Evolutionary conservation across 2,329 filamentous ascomycete species (phyloP).

Genomic region (Nannizziopsis barbatae): DNA sequence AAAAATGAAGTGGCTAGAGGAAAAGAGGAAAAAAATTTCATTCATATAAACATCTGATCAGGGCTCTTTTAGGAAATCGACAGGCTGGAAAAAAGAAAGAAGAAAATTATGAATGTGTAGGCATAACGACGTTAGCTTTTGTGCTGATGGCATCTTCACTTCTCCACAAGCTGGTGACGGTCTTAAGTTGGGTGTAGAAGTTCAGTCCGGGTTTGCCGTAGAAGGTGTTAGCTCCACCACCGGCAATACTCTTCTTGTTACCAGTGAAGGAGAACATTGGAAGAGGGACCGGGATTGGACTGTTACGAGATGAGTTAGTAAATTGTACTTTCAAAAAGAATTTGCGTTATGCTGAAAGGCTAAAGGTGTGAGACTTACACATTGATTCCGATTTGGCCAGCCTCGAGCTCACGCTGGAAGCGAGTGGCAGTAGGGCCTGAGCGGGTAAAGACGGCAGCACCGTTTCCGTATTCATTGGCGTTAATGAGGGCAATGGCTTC

Average conservation of each 20-base stretch:
- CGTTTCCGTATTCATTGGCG: slow-evolving; percentile 56
- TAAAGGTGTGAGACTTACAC: slow-evolving; percentile 28
- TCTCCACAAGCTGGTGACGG: slow-evolving; percentile 85
- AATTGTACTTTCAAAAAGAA: not conserved
- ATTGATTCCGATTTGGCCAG: slow-evolving; percentile 56
- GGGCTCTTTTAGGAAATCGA: too few relatives aligned
- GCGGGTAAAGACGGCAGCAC: slow-evolving; percentile 54
- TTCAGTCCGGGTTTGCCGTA: slow-evolving; percentile 86
- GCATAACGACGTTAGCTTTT: slow-evolving; percentile 85
- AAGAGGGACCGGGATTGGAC: slow-evolving; percentile 50
- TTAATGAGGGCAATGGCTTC: slow-evolving; percentile 55
- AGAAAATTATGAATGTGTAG: slow-evolving; percentile 42
- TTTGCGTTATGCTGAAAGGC: too few relatives aligned
- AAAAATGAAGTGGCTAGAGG: too few relatives aligned
- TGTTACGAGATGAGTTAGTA: slow-evolving; percentile 3
- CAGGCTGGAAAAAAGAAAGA: not conserved
- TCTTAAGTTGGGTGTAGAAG: slow-evolving; percentile 98
- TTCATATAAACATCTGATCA: not conserved
- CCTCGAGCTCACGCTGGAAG: slow-evolving; percentile 56
- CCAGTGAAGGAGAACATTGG: slow-evolving; percentile 56
- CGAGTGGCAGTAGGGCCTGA: slow-evolving; percentile 49
- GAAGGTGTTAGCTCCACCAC: slow-evolving; percentile 84
- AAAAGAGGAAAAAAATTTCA: not conserved
- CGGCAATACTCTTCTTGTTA: slow-evolving; percentile 82
- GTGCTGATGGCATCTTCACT: slow-evolving; percentile 71